phyloP scores from a whole-genome alignment of 768 basidiomycete genomes.

The Termitomyces titanicus region DNA sequence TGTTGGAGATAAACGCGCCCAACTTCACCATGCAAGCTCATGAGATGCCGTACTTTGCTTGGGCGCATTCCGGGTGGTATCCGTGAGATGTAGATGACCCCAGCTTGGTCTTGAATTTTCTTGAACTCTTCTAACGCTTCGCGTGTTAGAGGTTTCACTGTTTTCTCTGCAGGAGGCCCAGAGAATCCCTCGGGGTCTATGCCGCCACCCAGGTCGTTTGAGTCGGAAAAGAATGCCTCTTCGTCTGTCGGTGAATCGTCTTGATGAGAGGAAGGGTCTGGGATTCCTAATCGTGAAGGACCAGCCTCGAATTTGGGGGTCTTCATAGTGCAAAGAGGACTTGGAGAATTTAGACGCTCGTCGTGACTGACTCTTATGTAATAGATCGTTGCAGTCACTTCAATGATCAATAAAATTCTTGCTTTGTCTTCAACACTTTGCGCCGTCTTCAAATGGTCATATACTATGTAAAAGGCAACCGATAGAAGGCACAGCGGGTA shows the following conservation, averaged over 20 bases:
- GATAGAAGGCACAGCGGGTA: too few species aligned
- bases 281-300: constrained; percentile 5
- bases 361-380: too few species aligned
- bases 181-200: constrained; percentile 60
- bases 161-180: constrained; percentile 51
- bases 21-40: constrained; percentile 86
- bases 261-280: constrained; percentile 16
- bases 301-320: constrained; percentile 10
- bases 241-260: constrained; percentile 22
- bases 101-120: constrained; percentile 69
- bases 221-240: constrained; percentile 13
- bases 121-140: constrained; percentile 77
- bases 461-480: too few species aligned
- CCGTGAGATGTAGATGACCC: constrained; percentile 91
- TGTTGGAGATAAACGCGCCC: constrained; percentile 91
- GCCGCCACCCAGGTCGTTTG: constrained; percentile 34
- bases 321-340: neutral
- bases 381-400: too few species aligned
- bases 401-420: too few species aligned
- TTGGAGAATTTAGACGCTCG: too few species aligned
- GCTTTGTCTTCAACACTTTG: too few species aligned
- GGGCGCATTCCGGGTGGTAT: constrained; percentile 99
- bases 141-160: constrained; percentile 68
- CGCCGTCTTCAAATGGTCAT: too few species aligned
- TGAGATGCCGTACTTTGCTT: constrained; percentile 89